These are phyloP conservation scores for Mimosa pudica DNA, from an alignment of 306 rosid species.

Conservation along the genomic window DNA sequence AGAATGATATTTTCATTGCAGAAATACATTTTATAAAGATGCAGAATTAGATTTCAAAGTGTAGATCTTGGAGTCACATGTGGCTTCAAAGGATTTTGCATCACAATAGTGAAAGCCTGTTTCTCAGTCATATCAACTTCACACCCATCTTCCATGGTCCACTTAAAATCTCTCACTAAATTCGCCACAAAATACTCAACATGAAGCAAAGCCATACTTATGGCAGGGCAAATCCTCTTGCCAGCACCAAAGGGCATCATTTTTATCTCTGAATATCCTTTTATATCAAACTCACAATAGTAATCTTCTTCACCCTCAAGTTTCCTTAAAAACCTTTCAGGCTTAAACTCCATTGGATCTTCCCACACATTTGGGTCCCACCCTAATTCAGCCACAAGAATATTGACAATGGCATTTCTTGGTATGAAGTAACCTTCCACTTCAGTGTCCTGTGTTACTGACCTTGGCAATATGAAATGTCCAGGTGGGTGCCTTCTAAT, in stretches of 20 bases:
- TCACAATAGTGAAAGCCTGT: conserved; percentile 50
- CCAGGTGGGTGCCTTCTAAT: conserved; percentile 56
- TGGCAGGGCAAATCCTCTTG: conserved; percentile 59
- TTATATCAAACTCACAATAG: conserved; percentile 42
- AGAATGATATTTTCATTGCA: background rate
- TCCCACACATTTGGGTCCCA: conserved; percentile 63
- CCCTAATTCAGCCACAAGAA: conserved; percentile 61
- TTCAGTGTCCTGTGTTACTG: conserved; percentile 46
- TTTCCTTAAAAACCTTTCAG: conserved; percentile 52
- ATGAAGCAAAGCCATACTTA: conserved; percentile 48
- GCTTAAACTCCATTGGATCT: conserved; percentile 62
- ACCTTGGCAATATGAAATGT: conserved; percentile 56
- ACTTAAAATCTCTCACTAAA: conserved; percentile 50
- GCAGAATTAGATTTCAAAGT: background rate
- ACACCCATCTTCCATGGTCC: conserved; percentile 45
- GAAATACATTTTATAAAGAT: background rate
- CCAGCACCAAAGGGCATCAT: conserved; percentile 77
- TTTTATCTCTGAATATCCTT: conserved; percentile 50
- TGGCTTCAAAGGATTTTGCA: conserved; percentile 57
- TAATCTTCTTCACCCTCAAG: background rate
- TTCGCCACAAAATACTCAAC: conserved; percentile 56
- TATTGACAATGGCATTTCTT: conserved; percentile 50
- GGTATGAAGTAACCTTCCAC: conserved; percentile 54
- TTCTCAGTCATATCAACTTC: conserved; percentile 58
- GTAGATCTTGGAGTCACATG: conserved; percentile 34